These are phyloP conservation scores for Saksenaea oblongispora DNA, from an alignment of 371 early-diverging fungal genomes.

Conservation along the genomic window DNA sequence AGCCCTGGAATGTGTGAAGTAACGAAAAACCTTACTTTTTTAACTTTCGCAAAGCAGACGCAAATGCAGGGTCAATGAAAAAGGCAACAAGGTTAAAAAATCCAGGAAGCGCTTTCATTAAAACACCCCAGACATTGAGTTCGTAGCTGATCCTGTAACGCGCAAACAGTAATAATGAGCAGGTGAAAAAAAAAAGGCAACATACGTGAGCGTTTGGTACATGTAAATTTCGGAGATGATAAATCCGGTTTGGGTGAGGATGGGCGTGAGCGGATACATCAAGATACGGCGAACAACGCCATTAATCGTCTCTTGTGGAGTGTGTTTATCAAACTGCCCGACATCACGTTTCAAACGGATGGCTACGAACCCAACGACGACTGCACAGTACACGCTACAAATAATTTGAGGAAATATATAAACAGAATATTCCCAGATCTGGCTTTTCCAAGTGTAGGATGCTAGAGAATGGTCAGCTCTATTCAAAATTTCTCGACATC, in stretches of 20 bases:
- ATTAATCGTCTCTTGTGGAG: slow-evolving; percentile 11
- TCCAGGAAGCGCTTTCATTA: slow-evolving; percentile 21
- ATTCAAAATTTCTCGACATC: no score
- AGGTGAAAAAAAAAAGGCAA: not conserved
- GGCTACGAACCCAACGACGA: slow-evolving; percentile 15
- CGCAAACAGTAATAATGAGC: not conserved
- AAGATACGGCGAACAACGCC: slow-evolving; percentile 28
- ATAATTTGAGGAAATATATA: slow-evolving; percentile 19
- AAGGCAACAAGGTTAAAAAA: slow-evolving; percentile 25
- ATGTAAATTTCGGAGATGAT: slow-evolving; percentile 28
- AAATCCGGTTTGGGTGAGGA: slow-evolving; percentile 26
- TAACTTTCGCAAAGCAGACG: slow-evolving; percentile 5
- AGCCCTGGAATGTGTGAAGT: not conserved
- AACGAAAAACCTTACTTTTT: slow-evolving; percentile 5
- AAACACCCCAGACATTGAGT: slow-evolving; percentile 25
- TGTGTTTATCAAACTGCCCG: slow-evolving; percentile 1
- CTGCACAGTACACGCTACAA: slow-evolving; percentile 17
- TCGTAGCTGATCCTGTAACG: slow-evolving; percentile 19
- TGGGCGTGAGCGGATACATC: slow-evolving; percentile 21
- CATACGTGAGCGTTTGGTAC: slow-evolving; percentile 11
- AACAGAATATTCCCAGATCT: slow-evolving; percentile 22
- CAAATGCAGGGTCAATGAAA: slow-evolving; percentile 25
- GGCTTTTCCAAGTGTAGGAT: slow-evolving; percentile 14
- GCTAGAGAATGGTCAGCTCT: no score
- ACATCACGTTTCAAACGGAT: slow-evolving; percentile 11